A percentile compares a stretch with the other conserved stretches of the same genome.
Evolutionary conservation across 257 asterid genomes (phyloP).

Genomic region (Nicotiana attenuata): DNA sequence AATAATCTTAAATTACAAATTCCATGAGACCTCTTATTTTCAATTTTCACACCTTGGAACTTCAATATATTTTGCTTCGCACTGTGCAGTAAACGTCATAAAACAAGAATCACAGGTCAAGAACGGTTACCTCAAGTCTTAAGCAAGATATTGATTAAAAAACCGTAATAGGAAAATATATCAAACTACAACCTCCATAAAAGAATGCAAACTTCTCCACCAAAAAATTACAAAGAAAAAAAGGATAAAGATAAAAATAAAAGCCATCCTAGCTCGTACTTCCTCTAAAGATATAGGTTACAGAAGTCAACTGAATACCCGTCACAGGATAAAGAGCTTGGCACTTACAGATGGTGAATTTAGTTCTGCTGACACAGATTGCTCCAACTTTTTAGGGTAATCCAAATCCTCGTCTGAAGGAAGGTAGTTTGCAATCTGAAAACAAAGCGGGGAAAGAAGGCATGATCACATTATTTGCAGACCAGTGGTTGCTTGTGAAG

Average conservation of each 20-base stretch:
- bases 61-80: not conserved
- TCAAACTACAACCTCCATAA: conserved; percentile 8
- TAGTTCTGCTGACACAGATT: conserved; percentile 37
- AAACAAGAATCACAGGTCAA: not conserved
- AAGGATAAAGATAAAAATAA: not conserved
- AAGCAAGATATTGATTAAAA: not conserved
- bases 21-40: not conserved
- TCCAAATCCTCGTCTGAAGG: conserved; percentile 82
- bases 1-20: not conserved
- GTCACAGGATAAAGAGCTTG: conserved; percentile 5
- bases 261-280: not conserved
- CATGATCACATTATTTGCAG: not conserved
- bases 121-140: not conserved
- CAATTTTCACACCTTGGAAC: not conserved
- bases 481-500: not conserved
- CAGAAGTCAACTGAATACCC: not conserved
- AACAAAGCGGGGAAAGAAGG: conserved; percentile 4
- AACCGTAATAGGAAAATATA: not conserved
- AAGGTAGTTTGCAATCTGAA: conserved; percentile 89
- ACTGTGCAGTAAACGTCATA: not conserved
- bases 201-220: not conserved
- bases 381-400: conserved; percentile 90
- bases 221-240: not conserved
- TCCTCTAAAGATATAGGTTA: not conserved
- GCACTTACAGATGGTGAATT: conserved; percentile 63